Conservation (phyloP, 2,329 filamentous ascomycete genomes). For the Calonectria ilicicola region DNA sequence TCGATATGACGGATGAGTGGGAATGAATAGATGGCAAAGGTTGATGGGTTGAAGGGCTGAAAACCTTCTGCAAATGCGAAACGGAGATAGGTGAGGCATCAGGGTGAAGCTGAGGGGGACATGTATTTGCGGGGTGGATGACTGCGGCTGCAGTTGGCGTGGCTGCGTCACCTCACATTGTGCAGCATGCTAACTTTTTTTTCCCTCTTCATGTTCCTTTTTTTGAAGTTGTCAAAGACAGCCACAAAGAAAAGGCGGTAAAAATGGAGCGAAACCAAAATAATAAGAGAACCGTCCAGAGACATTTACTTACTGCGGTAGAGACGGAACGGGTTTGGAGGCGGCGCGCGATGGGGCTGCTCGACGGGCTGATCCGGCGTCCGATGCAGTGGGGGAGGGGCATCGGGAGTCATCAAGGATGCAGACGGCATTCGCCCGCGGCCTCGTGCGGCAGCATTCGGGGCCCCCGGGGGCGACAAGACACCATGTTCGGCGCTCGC, state of each 20-base stretch:
- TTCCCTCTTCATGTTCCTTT: background rate
- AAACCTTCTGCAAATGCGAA: background rate
- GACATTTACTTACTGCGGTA: slow-evolving; percentile 49
- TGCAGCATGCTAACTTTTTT: slow-evolving; percentile 13
- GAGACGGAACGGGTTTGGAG: slow-evolving; percentile 52
- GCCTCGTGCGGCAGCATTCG: slow-evolving; percentile 32
- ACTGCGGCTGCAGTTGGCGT: slow-evolving; percentile 12
- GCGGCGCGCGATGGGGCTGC: slow-evolving; percentile 42
- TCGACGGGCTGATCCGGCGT: slow-evolving; percentile 44
- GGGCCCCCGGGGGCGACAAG: slow-evolving; percentile 15
- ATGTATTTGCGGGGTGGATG: slow-evolving; percentile 1
- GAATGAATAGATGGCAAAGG: background rate
- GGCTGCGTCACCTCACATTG: slow-evolving; percentile 22
- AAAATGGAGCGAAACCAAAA: background rate
- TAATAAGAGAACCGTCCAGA: background rate
- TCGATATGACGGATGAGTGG: background rate
- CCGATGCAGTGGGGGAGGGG: slow-evolving; percentile 35
- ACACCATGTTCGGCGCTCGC: slow-evolving; percentile 12
- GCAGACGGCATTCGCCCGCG: slow-evolving; percentile 33
- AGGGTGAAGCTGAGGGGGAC: slow-evolving; percentile 9
- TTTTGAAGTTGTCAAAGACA: background rate
- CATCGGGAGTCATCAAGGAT: slow-evolving; percentile 40
- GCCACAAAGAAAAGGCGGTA: background rate
- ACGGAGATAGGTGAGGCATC: background rate
- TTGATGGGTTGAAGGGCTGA: background rate